These are phyloP conservation scores for Fusarium heterosporum DNA, from an alignment of 2,329 filamentous ascomycete genomes.

Conservation along the genomic window DNA sequence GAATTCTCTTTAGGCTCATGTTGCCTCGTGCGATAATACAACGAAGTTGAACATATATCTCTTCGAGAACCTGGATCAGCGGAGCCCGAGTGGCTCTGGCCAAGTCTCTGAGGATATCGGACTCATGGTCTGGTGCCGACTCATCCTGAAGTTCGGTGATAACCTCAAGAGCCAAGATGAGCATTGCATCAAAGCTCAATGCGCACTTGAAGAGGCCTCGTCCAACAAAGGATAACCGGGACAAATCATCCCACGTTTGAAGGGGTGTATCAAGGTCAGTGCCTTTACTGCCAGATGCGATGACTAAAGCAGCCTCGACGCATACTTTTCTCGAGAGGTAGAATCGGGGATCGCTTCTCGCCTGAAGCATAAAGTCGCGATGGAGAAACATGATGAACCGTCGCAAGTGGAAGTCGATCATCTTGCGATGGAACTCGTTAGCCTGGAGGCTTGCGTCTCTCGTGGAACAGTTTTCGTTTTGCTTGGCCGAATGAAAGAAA, in stretches of 20 bases:
- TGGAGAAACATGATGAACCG: conserved; percentile 47
- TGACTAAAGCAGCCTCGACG: conserved; percentile 43
- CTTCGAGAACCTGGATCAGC: conserved; percentile 38
- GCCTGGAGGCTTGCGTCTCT: conserved; percentile 18
- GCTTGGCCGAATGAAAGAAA: conserved; percentile 36
- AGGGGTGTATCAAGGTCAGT: conserved; percentile 28
- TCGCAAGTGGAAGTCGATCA: conserved; percentile 44
- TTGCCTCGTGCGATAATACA: conserved; percentile 40
- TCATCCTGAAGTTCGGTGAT: conserved; percentile 45
- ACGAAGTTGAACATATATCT: conserved; percentile 33
- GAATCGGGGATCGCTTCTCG: conserved; percentile 38
- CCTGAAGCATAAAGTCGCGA: conserved; percentile 46
- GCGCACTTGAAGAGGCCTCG: conserved; percentile 45
- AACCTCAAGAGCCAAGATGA: conserved; percentile 41
- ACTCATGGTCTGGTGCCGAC: conserved; percentile 27
- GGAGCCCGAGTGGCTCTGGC: conserved; percentile 39
- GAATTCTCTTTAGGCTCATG: conserved; percentile 41
- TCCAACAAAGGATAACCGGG: conserved; percentile 43
- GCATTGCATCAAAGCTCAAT: conserved; percentile 44
- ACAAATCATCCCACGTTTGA: conserved; percentile 39
- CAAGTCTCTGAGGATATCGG: conserved; percentile 43
- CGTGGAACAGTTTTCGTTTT: background rate
- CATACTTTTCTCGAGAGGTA: conserved; percentile 46
- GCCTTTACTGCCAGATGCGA: conserved; percentile 35
- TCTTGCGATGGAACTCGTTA: conserved; percentile 41